Percentiles rank a stretch among this genome's conserved stretches.
These are phyloP conservation scores for Avicennia marina DNA, from an alignment of 257 asterid species.

Conservation along the genomic window DNA sequence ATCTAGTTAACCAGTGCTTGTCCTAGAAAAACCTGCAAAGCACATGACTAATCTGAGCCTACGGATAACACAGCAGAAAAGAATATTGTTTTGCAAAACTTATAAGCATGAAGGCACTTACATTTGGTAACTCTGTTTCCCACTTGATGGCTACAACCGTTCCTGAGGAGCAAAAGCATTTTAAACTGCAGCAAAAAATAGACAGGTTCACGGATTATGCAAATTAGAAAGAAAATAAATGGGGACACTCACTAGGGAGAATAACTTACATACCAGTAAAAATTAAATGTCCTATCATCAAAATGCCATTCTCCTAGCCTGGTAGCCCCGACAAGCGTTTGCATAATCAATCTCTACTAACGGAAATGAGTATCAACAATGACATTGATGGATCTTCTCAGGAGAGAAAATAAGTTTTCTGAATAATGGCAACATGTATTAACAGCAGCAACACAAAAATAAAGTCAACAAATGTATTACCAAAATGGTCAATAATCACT, in stretches of 20 bases:
- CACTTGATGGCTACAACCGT: not conserved
- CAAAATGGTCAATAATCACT: not conserved
- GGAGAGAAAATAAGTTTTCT: not conserved
- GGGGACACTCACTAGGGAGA: too few species aligned
- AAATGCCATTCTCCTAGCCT: not conserved
- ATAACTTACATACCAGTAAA: too few species aligned
- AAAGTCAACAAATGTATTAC: not conserved
- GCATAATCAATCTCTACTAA: not conserved
- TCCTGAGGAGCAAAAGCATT: not conserved
- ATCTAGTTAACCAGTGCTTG: not conserved
- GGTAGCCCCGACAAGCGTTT: not conserved
- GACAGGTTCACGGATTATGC: not conserved
- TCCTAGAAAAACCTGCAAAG: not conserved
- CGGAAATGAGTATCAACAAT: not conserved
- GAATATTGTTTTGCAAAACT: not conserved
- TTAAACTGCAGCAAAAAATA: constrained; percentile 8
- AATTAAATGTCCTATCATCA: not conserved
- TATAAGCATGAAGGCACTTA: not conserved
- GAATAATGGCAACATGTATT: not conserved
- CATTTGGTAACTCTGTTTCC: not conserved
- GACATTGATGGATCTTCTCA: not conserved
- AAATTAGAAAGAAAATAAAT: not conserved
- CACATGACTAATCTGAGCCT: not conserved
- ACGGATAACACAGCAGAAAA: not conserved
- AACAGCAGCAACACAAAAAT: not conserved